Evolutionary conservation across 768 basidiomycete genomes (phyloP).

Genomic region (Kwoniella newhampshirensis): DNA sequence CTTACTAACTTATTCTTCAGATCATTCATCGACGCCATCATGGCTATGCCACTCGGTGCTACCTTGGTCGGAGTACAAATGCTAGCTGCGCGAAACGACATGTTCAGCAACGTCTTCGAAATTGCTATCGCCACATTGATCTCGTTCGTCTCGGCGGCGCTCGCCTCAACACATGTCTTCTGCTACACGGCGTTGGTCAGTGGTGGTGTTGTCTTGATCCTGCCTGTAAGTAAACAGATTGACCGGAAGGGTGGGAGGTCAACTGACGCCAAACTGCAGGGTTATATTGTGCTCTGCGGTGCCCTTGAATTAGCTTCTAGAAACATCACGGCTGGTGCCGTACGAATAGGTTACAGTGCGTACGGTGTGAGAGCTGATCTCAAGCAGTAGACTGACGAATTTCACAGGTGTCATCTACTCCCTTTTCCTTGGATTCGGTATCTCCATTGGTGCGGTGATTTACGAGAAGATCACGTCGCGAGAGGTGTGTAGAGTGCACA

Average conservation of each 20-base stretch:
- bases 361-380: not conserved
- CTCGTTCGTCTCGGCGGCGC: slow-evolving; percentile 73
- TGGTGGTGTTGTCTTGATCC: slow-evolving; percentile 73
- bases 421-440: slow-evolving; percentile 63
- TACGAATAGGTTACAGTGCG: slow-evolving; percentile 70
- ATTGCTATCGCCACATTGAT: slow-evolving; percentile 76
- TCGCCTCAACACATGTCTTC: slow-evolving; percentile 67
- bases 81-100: slow-evolving; percentile 69
- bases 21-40: slow-evolving; percentile 72
- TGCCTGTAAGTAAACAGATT: slow-evolving; percentile 61
- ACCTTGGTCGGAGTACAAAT: slow-evolving; percentile 72
- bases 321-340: slow-evolving; percentile 79
- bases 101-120: slow-evolving; percentile 71
- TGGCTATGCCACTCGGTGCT: slow-evolving; percentile 72
- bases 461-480: slow-evolving; percentile 63
- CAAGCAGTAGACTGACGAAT: not conserved
- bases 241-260: not conserved
- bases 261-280: slow-evolving; percentile 18
- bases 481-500: slow-evolving; percentile 17
- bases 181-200: slow-evolving; percentile 81
- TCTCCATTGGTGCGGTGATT: slow-evolving; percentile 72
- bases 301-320: slow-evolving; percentile 76
- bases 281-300: slow-evolving; percentile 58
- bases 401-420: slow-evolving; percentile 62
- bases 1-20: slow-evolving; percentile 34